A percentile compares a stretch with the other conserved stretches of the same genome.
Conservation (phyloP, 345 rosid genomes). For the Gossypium arboreum region DNA sequence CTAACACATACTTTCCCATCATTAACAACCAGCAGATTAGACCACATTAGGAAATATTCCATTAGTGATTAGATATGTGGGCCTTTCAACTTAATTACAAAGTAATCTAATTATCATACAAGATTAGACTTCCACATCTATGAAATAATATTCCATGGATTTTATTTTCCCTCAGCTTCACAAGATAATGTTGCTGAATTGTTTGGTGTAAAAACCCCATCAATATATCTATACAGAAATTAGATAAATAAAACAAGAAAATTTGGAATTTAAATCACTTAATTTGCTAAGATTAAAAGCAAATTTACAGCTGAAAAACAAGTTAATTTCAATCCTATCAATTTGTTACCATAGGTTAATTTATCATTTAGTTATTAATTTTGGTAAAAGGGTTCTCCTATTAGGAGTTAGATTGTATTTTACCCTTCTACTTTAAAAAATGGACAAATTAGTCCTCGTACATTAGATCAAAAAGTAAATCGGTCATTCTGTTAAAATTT, state of each 20-base stretch:
- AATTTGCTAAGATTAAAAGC: not conserved
- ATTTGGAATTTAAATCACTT: not conserved
- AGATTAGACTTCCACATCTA: constrained; percentile 32
- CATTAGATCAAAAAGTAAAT: too few species aligned
- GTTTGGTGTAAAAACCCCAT: constrained; percentile 8
- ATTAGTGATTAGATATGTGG: constrained; percentile 58
- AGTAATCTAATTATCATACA: constrained; percentile 31
- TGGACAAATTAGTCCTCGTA: too few species aligned
- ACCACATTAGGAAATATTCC: constrained; percentile 14
- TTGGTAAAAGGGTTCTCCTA: too few species aligned
- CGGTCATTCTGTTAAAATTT: too few species aligned
- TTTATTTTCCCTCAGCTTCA: constrained; percentile 11
- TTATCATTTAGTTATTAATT: too few species aligned
- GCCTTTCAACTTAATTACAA: constrained; percentile 33
- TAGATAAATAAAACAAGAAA: not conserved
- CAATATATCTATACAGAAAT: not conserved
- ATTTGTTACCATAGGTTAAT: not conserved
- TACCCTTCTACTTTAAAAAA: too few species aligned
- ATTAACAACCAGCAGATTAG: constrained; percentile 43
- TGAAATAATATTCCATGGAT: constrained; percentile 23
- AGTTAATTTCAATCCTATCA: not conserved
- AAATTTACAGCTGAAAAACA: not conserved
- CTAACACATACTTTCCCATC: constrained; percentile 31
- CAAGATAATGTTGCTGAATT: constrained; percentile 22
- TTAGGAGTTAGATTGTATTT: too few species aligned